Evolutionary conservation across 768 basidiomycete species (phyloP), one percentile per base, ranked within the genome.

Genomic region (Trichaptum fuscoviolaceum): DNA sequence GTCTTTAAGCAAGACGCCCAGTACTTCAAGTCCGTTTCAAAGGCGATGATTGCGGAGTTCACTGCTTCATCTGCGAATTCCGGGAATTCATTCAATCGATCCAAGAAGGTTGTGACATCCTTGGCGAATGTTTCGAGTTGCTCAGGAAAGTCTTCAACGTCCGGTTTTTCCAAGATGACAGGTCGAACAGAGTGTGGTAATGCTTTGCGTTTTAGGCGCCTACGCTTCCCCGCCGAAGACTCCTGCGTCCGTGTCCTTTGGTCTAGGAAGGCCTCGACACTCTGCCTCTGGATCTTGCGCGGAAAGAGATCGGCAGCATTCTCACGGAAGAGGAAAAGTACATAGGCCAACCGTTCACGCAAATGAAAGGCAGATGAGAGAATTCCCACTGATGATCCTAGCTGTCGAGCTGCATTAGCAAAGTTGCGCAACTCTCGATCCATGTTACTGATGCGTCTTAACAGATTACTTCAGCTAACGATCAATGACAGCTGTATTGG

Each of bases 231-330:
- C 76, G 62, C 70, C 72, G 71, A 73, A 71, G 65, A 72, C 73
- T 73, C 69, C 78, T 23, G 80, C 70, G 65, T 76, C 75, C 27
- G 81, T 4, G 12, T 52, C 42, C 42, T 52, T n/a, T 66, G 76
- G 57, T 77, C 79, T 15, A 73, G 80, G 73, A 66, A 71, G 20
- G 69, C 69, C 68, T 74, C 87, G 76, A 65, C 79, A 71, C 72
- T 77, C 71, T 70, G 83, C 70, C 71, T 82, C 78, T 66, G 65
- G 27, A 90, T 77, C 70, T 89, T 91, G 24, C 86, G 82, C 7
- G 89, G 89, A 68, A 91, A 92, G n/a, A 91, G 80, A 68, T 87
- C 86, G 20, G 89, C 87, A 1, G 89, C 89, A 70, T 91, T 92
- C 75, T 89, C 86, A 57, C 84, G 86, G 75, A 90, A 91, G 17